Evolutionary conservation across 2,329 filamentous ascomycete species (phyloP).

Genomic region (Blastomyces emzantsi): DNA sequence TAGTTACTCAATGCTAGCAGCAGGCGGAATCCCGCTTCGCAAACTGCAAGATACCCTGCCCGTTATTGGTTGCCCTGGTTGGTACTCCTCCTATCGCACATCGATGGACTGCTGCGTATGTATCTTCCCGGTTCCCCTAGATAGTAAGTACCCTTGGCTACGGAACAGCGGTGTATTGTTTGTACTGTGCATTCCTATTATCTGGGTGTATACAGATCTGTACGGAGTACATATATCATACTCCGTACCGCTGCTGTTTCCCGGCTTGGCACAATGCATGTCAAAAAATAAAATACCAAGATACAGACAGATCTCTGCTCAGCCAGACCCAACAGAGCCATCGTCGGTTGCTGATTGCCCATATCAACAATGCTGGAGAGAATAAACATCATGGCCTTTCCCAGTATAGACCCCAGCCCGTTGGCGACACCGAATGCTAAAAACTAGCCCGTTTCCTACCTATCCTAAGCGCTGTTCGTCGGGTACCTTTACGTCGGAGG

Average conservation of each 20-base stretch:
- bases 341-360: too few relatives aligned
- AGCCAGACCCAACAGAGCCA: too few relatives aligned
- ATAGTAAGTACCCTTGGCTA: too few relatives aligned
- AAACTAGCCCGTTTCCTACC: background rate
- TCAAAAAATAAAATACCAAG: too few relatives aligned
- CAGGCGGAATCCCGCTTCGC: too few relatives aligned
- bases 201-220: too few relatives aligned
- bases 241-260: background rate
- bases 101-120: background rate
- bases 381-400: too few relatives aligned
- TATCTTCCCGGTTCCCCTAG: conserved; percentile 2
- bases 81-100: background rate
- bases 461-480: background rate
- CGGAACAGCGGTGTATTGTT: too few relatives aligned
- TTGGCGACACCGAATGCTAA: background rate
- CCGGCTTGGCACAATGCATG: background rate
- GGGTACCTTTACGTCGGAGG: conserved; percentile 3
- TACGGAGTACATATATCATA: too few relatives aligned
- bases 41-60: too few relatives aligned
- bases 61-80: background rate
- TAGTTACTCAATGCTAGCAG: too few relatives aligned
- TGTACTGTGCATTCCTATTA: too few relatives aligned
- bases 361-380: background rate
- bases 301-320: background rate
- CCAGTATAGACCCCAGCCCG: background rate